Percentiles rank a stretch among this genome's conserved stretches.
Evolutionary conservation across 306 rosid genomes (phyloP).

Genomic region (Malus fusca): DNA sequence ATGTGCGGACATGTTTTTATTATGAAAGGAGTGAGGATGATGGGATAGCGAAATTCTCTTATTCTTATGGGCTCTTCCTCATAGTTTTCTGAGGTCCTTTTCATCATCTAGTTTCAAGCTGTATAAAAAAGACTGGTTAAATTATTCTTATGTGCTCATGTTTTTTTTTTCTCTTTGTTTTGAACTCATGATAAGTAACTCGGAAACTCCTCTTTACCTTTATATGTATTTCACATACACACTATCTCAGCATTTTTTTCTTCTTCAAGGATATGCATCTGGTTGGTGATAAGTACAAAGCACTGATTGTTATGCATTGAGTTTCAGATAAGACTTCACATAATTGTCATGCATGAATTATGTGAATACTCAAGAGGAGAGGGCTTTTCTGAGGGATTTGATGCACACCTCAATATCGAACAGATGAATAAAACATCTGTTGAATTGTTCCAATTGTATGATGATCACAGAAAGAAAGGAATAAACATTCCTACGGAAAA

Average conservation of each 20-base stretch:
- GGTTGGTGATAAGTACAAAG: slow-evolving; percentile 14
- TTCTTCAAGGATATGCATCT: slow-evolving; percentile 7
- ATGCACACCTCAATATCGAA: slow-evolving; percentile 97
- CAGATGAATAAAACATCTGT: slow-evolving; percentile 99
- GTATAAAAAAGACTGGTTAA: neutral
- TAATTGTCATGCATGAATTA: slow-evolving; percentile 91
- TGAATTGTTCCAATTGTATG: slow-evolving; percentile 90
- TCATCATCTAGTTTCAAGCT: neutral
- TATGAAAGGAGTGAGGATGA: neutral
- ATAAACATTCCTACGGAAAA: slow-evolving; percentile 57
- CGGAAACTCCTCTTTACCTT: neutral
- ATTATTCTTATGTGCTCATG: neutral
- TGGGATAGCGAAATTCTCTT: neutral
- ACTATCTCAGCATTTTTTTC: neutral
- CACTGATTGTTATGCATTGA: slow-evolving; percentile 22
- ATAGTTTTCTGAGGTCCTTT: neutral
- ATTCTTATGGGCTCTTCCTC: neutral
- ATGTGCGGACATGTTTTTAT: neutral
- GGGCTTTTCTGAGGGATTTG: slow-evolving; percentile 97
- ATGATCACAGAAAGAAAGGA: slow-evolving; percentile 97
- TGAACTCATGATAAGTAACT: neutral
- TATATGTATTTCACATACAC: neutral
- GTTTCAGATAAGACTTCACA: slow-evolving; percentile 86
- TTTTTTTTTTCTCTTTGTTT: neutral
- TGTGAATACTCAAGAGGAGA: slow-evolving; percentile 96